A percentile compares a stretch with the other conserved stretches of the same genome.
Conservation (phyloP, 2,329 filamentous ascomycete species). For the Mycosphaerella sp. region DNA sequence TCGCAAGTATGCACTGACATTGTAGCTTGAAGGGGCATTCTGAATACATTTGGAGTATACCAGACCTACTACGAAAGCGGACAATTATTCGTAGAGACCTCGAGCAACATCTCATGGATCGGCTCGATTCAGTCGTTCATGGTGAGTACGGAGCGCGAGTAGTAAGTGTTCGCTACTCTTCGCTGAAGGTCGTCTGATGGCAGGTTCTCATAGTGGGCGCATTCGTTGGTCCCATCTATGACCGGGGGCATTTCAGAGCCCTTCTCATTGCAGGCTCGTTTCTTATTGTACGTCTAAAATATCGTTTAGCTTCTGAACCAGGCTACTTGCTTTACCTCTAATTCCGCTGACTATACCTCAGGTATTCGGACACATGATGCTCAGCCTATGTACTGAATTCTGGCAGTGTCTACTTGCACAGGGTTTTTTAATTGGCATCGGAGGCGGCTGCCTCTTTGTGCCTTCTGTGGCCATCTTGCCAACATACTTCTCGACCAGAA, state of each 20-base stretch:
- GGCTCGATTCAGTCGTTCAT: conserved; percentile 46
- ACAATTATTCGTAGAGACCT: conserved; percentile 32
- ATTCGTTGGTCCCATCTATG: conserved; percentile 46
- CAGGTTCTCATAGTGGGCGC: conserved; percentile 41
- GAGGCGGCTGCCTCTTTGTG: conserved; percentile 41
- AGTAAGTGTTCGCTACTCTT: too few species aligned
- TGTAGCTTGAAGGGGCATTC: conserved; percentile 23
- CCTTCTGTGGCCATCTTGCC: conserved; percentile 44
- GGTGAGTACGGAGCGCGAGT: conserved; percentile 4
- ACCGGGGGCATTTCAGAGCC: conserved; percentile 43
- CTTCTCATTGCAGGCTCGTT: conserved; percentile 41
- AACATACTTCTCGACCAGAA: conserved; percentile 44
- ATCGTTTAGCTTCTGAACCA: too few species aligned
- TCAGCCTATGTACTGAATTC: conserved; percentile 43
- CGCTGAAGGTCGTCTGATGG: too few species aligned
- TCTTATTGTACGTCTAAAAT: conserved; percentile 34
- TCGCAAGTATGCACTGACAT: neutral
- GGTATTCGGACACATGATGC: conserved; percentile 47
- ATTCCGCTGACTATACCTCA: too few species aligned
- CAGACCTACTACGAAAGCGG: conserved; percentile 45
- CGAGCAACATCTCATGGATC: conserved; percentile 39
- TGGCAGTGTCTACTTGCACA: conserved; percentile 48
- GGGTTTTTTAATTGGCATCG: conserved; percentile 45
- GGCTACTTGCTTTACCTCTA: too few species aligned
- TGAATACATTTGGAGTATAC: conserved; percentile 47